Evolutionary conservation across 2,329 filamentous ascomycete species (phyloP).

Genomic region (Myriosclerotinia scirpicola): DNA sequence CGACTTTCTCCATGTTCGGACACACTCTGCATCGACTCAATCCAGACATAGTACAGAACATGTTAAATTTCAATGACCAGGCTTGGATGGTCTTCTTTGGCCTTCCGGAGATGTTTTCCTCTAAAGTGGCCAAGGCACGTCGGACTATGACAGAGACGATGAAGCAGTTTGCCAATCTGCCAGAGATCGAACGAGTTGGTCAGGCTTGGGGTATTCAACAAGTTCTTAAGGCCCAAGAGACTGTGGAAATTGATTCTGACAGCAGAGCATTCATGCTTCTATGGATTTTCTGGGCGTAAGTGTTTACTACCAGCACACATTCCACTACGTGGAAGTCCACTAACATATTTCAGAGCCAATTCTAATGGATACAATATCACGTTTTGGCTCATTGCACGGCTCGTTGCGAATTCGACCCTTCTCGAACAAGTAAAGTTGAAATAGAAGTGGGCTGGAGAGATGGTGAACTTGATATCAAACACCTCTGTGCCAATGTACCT

Average conservation of each 20-base stretch:
- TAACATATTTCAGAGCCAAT: conserved; percentile 16
- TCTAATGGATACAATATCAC: conserved; percentile 22
- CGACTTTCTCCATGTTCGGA: conserved; percentile 20
- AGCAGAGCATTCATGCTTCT: conserved; percentile 16
- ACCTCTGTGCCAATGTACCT: conserved; percentile 11
- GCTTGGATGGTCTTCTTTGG: conserved; percentile 21
- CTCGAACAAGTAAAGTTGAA: conserved; percentile 9
- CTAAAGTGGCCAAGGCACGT: conserved; percentile 17
- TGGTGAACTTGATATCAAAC: conserved; percentile 6
- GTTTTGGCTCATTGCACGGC: conserved; percentile 24
- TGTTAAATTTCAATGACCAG: conserved; percentile 13
- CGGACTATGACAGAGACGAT: conserved; percentile 13
- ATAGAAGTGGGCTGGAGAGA: conserved; percentile 6
- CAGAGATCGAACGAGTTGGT: neutral
- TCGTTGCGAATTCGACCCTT: conserved; percentile 7
- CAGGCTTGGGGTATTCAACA: conserved; percentile 13
- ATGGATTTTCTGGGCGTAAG: conserved; percentile 20
- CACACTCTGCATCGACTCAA: conserved; percentile 13
- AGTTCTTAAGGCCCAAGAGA: conserved; percentile 10
- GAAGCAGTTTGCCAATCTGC: conserved; percentile 9
- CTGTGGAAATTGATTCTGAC: conserved; percentile 9
- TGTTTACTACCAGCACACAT: neutral
- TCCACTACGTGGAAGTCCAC: neutral
- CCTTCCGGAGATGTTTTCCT: conserved; percentile 17
- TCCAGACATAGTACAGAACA: conserved; percentile 15